phyloP scores from a whole-genome alignment of 305 asterid genomes.

The Solanum aculeatissimum region DNA sequence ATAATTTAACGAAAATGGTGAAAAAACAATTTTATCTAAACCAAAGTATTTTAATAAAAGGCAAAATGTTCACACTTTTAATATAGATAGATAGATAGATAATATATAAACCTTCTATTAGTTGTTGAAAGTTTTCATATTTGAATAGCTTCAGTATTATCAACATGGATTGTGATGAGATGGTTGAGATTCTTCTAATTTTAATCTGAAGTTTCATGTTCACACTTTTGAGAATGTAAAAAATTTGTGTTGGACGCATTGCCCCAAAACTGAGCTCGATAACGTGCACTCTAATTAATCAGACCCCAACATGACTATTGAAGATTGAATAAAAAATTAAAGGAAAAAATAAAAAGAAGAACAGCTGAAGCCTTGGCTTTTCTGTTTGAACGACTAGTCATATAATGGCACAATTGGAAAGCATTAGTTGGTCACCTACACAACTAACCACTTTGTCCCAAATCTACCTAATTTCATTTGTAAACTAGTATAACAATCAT shows the following conservation, averaged over 20 bases:
- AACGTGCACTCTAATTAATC: not conserved
- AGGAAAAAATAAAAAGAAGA: not conserved
- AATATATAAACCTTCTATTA: not conserved
- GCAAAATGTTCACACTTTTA: too few relatives aligned
- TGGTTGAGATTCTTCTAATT: fast-evolving
- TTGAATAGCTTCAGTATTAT: conserved; percentile 8
- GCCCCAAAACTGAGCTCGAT: not conserved
- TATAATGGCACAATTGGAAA: not conserved
- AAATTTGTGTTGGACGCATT: not conserved
- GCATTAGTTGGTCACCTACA: conserved; percentile 13
- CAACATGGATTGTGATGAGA: not conserved
- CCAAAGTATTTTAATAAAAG: too few relatives aligned
- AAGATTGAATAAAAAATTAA: not conserved
- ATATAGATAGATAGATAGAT: too few relatives aligned
- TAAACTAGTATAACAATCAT: not conserved
- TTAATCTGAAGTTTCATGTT: not conserved
- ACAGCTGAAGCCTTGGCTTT: conserved; percentile 6
- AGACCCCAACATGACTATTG: fast-evolving
- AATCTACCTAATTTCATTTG: not conserved
- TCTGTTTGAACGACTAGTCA: not conserved
- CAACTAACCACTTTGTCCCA: conserved; percentile 5
- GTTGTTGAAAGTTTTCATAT: conserved; percentile 10
- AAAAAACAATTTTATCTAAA: too few relatives aligned
- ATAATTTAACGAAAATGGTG: too few relatives aligned
- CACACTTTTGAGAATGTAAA: fast-evolving